A percentile compares a stretch with the other conserved stretches of the same genome.
These are phyloP conservation scores for Exsudoporus frostii DNA, from an alignment of 768 basidiomycete species.

Conservation along the genomic window DNA sequence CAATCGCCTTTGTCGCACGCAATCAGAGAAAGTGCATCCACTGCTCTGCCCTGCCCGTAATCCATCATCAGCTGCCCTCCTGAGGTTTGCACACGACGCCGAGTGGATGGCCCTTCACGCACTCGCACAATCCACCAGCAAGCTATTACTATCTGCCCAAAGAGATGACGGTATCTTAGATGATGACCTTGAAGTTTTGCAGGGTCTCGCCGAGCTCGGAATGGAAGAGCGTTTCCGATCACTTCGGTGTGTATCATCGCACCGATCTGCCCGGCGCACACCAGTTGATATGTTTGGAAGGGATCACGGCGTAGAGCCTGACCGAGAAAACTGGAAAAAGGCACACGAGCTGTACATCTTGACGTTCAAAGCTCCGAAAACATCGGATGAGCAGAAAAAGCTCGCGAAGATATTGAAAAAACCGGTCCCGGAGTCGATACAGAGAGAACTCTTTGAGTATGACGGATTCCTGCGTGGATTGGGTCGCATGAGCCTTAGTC, in stretches of 20 bases:
- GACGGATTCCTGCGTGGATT: slow-evolving; percentile 70
- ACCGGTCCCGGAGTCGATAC: slow-evolving; percentile 45
- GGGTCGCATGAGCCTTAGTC: slow-evolving; percentile 80
- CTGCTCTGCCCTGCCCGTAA: slow-evolving; percentile 76
- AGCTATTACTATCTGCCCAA: slow-evolving; percentile 55
- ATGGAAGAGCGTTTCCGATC: slow-evolving; percentile 63
- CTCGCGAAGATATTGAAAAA: slow-evolving; percentile 54
- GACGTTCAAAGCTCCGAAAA: slow-evolving; percentile 61
- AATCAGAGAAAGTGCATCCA: slow-evolving; percentile 62
- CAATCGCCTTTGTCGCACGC: slow-evolving; percentile 69
- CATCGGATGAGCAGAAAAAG: slow-evolving; percentile 51
- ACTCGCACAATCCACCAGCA: slow-evolving; percentile 61
- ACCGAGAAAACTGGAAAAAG: slow-evolving; percentile 63
- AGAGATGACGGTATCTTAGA: slow-evolving; percentile 35
- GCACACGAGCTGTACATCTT: slow-evolving; percentile 55
- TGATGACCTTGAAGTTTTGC: slow-evolving; percentile 54
- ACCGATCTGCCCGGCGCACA: background rate
- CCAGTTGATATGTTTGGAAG: slow-evolving; percentile 15
- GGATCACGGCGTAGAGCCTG: slow-evolving; percentile 47
- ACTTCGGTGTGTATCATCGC: slow-evolving; percentile 13
- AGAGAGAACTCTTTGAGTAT: slow-evolving; percentile 66
- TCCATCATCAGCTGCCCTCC: slow-evolving; percentile 58
- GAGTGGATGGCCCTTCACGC: slow-evolving; percentile 75
- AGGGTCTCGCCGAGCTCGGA: slow-evolving; percentile 67
- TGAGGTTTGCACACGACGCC: slow-evolving; percentile 55